Evolutionary conservation across 2,329 filamentous ascomycete genomes (phyloP).

Genomic region (Colletotrichum lupini): DNA sequence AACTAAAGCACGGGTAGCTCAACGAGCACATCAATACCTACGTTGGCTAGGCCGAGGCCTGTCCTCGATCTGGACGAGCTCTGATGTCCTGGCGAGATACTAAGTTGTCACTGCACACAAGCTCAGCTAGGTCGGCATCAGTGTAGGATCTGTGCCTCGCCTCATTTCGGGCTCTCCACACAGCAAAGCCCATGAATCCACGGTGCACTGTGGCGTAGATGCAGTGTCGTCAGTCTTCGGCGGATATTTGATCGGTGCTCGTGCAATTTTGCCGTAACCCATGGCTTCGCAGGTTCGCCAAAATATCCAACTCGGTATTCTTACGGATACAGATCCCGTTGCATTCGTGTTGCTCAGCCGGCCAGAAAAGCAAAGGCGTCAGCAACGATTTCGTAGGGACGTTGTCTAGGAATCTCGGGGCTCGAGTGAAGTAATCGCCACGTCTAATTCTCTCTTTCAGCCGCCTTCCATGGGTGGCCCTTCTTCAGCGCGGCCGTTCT

Average conservation of each 20-base stretch:
- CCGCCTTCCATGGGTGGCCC: conserved; percentile 9
- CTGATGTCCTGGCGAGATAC: background rate
- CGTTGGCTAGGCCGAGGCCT: background rate
- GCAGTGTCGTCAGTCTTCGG: background rate
- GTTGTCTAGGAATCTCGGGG: background rate
- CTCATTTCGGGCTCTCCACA: background rate
- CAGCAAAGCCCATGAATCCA: background rate
- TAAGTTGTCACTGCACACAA: background rate
- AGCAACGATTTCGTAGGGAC: background rate
- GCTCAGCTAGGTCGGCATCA: background rate
- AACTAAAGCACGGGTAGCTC: background rate
- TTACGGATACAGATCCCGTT: background rate
- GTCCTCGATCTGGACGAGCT: background rate
- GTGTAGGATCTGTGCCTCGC: background rate
- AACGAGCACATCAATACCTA: background rate
- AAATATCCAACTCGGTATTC: background rate
- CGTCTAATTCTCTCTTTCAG: conserved; percentile 10
- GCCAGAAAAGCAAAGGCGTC: background rate
- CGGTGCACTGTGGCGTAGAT: background rate
- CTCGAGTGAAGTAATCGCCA: conserved; percentile 1
- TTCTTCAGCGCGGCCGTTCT: background rate
- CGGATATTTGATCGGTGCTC: background rate
- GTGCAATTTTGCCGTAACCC: background rate
- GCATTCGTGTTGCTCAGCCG: background rate
- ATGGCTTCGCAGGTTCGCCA: background rate